Evolutionary conservation across 441 rosid species (phyloP), one percentile per base, ranked within the genome.

Genomic region (Biscutella laevigata): DNA sequence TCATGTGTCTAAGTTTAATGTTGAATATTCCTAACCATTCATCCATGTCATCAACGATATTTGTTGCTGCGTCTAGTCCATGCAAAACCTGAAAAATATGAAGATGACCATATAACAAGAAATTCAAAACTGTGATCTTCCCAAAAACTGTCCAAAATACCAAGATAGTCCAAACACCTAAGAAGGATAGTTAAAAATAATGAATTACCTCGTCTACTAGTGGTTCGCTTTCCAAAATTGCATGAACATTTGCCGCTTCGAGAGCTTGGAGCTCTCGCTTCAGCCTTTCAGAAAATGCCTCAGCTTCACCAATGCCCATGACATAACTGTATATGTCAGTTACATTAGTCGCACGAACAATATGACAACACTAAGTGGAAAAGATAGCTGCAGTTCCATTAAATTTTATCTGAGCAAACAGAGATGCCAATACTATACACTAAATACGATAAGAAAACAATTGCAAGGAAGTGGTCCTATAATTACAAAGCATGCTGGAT

Each of bases 201-300:
- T 27, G 19, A 66, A 34, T 25, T 59, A 94, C 97, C 87, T 87
- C 94, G 4, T 94, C 96, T 69, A 94, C 76, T 69, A 94, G 57
- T 27, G 96, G 97, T 77, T 86, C 95, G 72, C 79, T 94, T 78
- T 94, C 99, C 79, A 89, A 67, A 69, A 94, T 84, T 67, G 97
- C 99, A 76, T 94, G 99, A 57, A 94, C 97, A 62, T 94, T 94
- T 58, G 99, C 99, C 9, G 99, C 99, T 79, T 94, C 99, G 53
- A 94, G 75, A 15, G 99, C 99, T 51, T 73, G 96, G 73, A 91
- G 91, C 76, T 94, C 97, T 51, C 99, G 83, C 80, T 83, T 94
- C 74, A 94, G 74, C 71, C 97, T 82, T 78, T 94, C 99, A 61
- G 99, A 94, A 76, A 89, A 94, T 44, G 87, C 99, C 77, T 86